Evolutionary conservation across 306 rosid species (phyloP).

Genomic region (Prunus armeniaca): DNA sequence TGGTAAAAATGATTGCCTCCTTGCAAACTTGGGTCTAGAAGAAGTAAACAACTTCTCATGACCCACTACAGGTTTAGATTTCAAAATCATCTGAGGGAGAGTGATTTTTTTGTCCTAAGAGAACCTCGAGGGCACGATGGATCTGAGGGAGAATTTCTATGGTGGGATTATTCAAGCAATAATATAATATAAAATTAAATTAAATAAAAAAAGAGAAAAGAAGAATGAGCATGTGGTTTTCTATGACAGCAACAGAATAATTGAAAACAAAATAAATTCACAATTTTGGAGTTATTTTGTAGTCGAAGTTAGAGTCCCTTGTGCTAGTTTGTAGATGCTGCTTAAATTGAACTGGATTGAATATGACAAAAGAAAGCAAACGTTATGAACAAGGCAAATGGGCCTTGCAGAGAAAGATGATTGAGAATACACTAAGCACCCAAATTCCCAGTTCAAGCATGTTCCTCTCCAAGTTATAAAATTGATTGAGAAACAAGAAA

Average conservation of each 20-base stretch:
- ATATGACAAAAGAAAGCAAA: neutral
- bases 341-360: neutral
- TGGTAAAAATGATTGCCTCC: neutral
- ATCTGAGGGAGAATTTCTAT: neutral
- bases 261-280: neutral
- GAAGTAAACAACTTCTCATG: neutral
- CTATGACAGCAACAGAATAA: neutral
- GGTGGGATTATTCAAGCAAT: neutral
- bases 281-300: too few relatives aligned
- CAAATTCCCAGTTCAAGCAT: neutral
- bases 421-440: neutral
- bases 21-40: neutral
- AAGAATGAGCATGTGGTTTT: neutral
- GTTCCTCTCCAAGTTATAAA: neutral
- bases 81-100: neutral
- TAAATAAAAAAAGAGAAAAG: neutral
- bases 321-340: neutral
- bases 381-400: neutral
- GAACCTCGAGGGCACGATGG: too few relatives aligned
- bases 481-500: neutral
- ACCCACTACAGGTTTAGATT: neutral
- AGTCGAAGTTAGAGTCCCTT: too few relatives aligned
- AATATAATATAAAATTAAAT: too few relatives aligned
- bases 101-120: too few relatives aligned
- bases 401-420: neutral